phyloP scores from a whole-genome alignment of 2,329 filamentous ascomycete genomes.

The Ceratocystis lukuohia region DNA sequence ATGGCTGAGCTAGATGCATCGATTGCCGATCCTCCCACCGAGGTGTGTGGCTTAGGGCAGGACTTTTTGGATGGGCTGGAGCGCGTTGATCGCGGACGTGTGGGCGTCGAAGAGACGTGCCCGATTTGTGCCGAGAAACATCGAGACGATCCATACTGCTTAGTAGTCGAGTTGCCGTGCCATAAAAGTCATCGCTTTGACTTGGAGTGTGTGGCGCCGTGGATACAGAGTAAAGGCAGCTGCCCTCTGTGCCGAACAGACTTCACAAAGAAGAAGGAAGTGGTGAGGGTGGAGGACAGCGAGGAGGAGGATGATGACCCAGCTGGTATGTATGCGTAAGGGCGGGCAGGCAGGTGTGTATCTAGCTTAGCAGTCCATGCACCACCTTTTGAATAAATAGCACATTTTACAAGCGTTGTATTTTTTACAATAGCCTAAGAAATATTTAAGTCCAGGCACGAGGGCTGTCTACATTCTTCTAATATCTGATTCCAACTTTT shows the following conservation, averaged over 20 bases:
- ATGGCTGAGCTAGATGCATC: constrained; percentile 35
- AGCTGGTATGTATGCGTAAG: constrained; percentile 34
- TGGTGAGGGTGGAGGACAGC: constrained; percentile 34
- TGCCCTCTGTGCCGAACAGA: constrained; percentile 52
- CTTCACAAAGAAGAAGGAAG: constrained; percentile 41
- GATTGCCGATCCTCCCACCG: constrained; percentile 39
- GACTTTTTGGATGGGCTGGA: constrained; percentile 47
- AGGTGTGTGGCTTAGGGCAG: constrained; percentile 43
- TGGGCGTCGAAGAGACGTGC: constrained; percentile 41
- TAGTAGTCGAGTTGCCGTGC: constrained; percentile 53
- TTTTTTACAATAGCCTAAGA: too few species aligned
- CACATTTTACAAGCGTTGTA: too few species aligned
- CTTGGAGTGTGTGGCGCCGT: constrained; percentile 54
- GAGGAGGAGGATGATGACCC: constrained; percentile 40
- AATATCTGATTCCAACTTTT: neutral
- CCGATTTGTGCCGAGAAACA: constrained; percentile 51
- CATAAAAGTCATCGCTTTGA: constrained; percentile 46
- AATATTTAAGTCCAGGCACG: too few species aligned
- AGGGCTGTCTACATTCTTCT: too few species aligned
- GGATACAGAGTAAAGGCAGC: constrained; percentile 50
- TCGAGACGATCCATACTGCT: constrained; percentile 46
- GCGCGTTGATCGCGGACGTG: constrained; percentile 38
- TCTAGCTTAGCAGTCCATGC: neutral
- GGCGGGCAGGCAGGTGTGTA: neutral
- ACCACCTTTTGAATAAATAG: too few species aligned